Base-by-base conservation (phyloP, 2,329 filamentous ascomycete species). In the Epichloe hybrida region DNA sequence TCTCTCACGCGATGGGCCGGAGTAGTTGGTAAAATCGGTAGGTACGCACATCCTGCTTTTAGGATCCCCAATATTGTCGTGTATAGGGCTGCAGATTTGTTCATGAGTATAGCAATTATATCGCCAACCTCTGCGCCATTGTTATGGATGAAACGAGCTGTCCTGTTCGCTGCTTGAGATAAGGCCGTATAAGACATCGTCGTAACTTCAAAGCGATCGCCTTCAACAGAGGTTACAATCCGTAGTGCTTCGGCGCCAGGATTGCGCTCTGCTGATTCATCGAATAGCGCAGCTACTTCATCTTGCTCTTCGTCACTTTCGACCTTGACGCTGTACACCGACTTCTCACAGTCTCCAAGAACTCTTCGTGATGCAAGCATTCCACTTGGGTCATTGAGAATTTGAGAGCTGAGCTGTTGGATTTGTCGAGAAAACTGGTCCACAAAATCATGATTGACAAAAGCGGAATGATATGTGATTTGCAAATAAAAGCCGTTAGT, bases 1-100 rank as follows among this genome's bases (percentile, higher is more conserved):
- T 74, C 69, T 3, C 70, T 62, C 1, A 85, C 69, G 48, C 86
- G 74, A 9, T 79, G 73, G 1, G 61, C 21, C 0, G 88, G 87
- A 0, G 83, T 85, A n/a, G 76, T 80, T 1, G 86, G 84, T 1
- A 87, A 73, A 4, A 95, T 72, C 0, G 88, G 88, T n/a, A 95
- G 67, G 60, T 94, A 93, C 7, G 82, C 87, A 58, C 81, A 83
- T 8, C 88, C 87, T 5, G 80, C 70, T 59, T 94, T 94, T 35
- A 88, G 65, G 21, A 83, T 76, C 1, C 80, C 88, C 34, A 95
- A 70, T 27, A 95, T 86, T 0, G 81, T 75, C 31, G 82, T 72
- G 60, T 95, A 95, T 0, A 94, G 68, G 27, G 80, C 65, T 1
- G 80, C 64, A 0, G 83, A 90, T 61, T 93, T 94, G 21, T 90